Base-by-base conservation (phyloP, 2,329 filamentous ascomycete species). In the Trichoderma arundinaceum region DNA sequence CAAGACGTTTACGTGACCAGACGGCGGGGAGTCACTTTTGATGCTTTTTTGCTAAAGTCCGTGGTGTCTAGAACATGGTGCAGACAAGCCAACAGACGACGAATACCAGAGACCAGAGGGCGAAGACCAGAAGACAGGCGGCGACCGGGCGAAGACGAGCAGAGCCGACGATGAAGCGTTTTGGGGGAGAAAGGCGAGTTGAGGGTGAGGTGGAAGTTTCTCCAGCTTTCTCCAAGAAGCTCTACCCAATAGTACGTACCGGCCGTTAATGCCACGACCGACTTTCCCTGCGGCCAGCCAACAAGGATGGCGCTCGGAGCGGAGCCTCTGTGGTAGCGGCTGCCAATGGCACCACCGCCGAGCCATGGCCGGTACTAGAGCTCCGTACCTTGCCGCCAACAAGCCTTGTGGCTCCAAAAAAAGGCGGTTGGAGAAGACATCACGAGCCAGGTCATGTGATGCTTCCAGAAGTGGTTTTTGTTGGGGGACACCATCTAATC, bases 151-250 rank as follows among this genome's bases (percentile, higher is more conserved):
- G 65, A 63, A 65, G 67, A 64, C 68, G 69, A 68, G 68, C 66
- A 71, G 71, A 70, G 71, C 69, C 68, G 71, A 69, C 69, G 69
- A 67, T 70, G 69, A 61, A 65, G 68, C 66, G 51, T 67, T 74
- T 70, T 71, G 68, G 67, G 64, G 46, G 41, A 57, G 57, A 52
- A 38, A 17, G 32, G 39, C 15, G 62, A 72, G 70, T 72, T 77
- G 72, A 79, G 73, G 76, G 74, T 78, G 76, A 80, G 74, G 77
- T 79, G 76, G 77, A 79, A 79, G 77, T 75, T 78, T 77, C 73
- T 74, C 75, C 70, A 75, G 72, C 69, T 72, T 71, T 72, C 74
- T 72, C 72, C 71, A 74, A 70, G 71, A 68, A 68, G 66, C 69
- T 70, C 68, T n/a, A 28, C 22, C 22, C 62, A 44, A 64, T 4